Percentiles rank a stretch among this genome's conserved stretches.
Evolutionary conservation across 23 red algal genomes (phyloP).

Genomic region (Gracilaria gracilis): DNA sequence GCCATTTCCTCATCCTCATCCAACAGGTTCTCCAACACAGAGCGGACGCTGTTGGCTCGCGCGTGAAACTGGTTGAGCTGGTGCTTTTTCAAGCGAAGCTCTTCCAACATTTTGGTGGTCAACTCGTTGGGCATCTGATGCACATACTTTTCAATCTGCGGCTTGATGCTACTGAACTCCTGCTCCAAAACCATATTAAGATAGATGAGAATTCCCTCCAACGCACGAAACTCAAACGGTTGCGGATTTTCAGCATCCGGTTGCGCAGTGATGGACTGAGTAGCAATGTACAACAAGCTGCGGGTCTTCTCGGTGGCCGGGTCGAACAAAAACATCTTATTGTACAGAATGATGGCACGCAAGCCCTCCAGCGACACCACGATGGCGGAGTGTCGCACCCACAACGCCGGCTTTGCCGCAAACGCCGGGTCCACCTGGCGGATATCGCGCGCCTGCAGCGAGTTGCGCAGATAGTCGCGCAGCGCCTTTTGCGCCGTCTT

Average conservation of each 20-base stretch:
- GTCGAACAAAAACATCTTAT: slow-evolving; percentile 92
- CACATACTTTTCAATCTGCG: slow-evolving; percentile 61
- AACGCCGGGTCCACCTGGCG: slow-evolving; percentile 93
- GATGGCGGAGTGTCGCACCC: slow-evolving; percentile 87
- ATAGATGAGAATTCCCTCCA: slow-evolving; percentile 84
- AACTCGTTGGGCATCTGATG: slow-evolving; percentile 65
- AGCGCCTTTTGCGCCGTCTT: slow-evolving; percentile 64
- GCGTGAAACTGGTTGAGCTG: slow-evolving; percentile 79
- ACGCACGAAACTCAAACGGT: slow-evolving; percentile 89
- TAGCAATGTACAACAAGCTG: slow-evolving; percentile 32
- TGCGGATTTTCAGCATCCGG: slow-evolving; percentile 62
- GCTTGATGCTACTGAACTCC: slow-evolving; percentile 67
- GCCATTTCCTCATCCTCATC: slow-evolving; percentile 96
- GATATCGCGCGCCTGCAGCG: slow-evolving; percentile 87
- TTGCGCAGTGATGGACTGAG: slow-evolving; percentile 16
- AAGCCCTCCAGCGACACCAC: slow-evolving; percentile 81
- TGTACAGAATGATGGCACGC: slow-evolving; percentile 78
- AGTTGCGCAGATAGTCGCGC: slow-evolving; percentile 72
- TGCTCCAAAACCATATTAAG: slow-evolving; percentile 58
- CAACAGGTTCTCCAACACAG: slow-evolving; percentile 72
- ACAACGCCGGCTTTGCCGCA: slow-evolving; percentile 83
- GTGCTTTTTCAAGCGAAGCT: slow-evolving; percentile 73
- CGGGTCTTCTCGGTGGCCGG: slow-evolving; percentile 14
- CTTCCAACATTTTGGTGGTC: slow-evolving; percentile 76
- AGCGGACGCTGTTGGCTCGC: slow-evolving; percentile 56